phyloP scores from a whole-genome alignment of 352 stramenopile genomes.

The Globisporangium heterothallicum region DNA sequence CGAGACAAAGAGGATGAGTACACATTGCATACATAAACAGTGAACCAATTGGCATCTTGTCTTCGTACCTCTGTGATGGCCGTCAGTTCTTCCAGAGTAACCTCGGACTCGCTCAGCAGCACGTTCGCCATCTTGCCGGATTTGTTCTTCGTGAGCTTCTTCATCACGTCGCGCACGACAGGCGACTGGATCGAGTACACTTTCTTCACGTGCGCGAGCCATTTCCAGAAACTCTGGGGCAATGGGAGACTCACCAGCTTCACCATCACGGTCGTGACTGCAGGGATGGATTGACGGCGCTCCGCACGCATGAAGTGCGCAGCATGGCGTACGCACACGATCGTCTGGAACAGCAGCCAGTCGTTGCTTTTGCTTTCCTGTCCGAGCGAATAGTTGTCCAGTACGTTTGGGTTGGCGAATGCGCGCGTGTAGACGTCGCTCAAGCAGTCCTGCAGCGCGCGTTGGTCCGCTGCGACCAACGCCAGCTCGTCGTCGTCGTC shows the following conservation, averaged over 20 bases:
- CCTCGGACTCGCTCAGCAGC: constrained; percentile 37
- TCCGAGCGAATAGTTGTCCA: background rate
- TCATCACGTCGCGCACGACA: constrained; percentile 19
- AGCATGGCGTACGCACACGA: constrained; percentile 49
- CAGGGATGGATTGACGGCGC: constrained; percentile 29
- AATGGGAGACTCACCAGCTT: constrained; percentile 39
- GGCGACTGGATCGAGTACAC: constrained; percentile 13
- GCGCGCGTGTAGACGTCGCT: constrained; percentile 45
- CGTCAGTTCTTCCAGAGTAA: constrained; percentile 35
- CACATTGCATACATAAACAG: background rate
- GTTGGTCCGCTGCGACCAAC: constrained; percentile 22
- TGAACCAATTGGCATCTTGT: background rate
- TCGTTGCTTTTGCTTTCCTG: constrained; percentile 17
- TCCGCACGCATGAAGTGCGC: constrained; percentile 54
- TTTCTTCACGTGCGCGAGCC: constrained; percentile 42
- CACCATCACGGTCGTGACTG: constrained; percentile 38
- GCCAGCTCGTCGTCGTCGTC: constrained; percentile 38
- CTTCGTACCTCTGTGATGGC: constrained; percentile 38
- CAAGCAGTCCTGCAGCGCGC: constrained; percentile 38
- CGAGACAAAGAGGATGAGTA: constrained; percentile 1
- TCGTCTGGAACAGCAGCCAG: constrained; percentile 17
- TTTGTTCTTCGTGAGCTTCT: constrained; percentile 28
- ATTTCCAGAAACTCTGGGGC: constrained; percentile 37
- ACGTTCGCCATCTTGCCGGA: constrained; percentile 33
- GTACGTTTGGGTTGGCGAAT: constrained; percentile 22